Evolutionary conservation across 140 eudicot genomes (phyloP).

Genomic region (Erigeron philadelphicus): DNA sequence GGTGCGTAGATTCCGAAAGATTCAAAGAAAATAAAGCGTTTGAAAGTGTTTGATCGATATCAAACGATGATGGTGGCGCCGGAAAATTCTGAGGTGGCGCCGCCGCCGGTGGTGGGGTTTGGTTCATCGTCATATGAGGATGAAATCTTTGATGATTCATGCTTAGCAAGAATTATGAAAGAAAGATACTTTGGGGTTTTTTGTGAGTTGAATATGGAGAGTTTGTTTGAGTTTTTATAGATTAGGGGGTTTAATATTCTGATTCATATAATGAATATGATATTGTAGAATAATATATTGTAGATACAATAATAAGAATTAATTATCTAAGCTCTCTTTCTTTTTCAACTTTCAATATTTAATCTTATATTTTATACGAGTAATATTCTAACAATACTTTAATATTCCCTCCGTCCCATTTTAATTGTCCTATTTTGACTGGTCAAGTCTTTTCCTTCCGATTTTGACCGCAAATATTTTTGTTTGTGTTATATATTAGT

Average conservation of each 20-base stretch:
- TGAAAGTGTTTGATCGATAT: slow-evolving; percentile 17
- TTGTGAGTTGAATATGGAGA: background rate
- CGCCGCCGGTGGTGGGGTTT: slow-evolving; percentile 21
- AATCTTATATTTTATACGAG: no score
- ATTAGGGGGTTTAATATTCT: background rate
- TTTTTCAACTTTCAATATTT: no score
- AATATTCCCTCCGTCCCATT: no score
- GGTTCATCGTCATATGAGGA: slow-evolving; percentile 14
- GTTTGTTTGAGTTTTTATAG: slow-evolving; percentile 7
- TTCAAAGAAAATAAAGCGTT: slow-evolving; percentile 20
- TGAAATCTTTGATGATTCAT: slow-evolving; percentile 21
- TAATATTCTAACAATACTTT: no score
- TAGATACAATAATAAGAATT: no score
- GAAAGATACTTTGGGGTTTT: background rate
- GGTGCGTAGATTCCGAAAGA: slow-evolving; percentile 9
- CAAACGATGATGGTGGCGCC: slow-evolving; percentile 27
- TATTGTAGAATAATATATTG: no score
- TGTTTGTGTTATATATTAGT: no score
- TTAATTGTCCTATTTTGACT: no score
- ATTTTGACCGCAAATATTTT: no score
- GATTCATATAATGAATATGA: no score
- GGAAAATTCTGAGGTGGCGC: slow-evolving; percentile 13
- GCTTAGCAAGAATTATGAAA: background rate
- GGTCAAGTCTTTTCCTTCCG: no score
- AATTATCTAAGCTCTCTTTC: no score